Base-by-base conservation (phyloP, 345 rosid genomes). In the Geranium brycei region DNA sequence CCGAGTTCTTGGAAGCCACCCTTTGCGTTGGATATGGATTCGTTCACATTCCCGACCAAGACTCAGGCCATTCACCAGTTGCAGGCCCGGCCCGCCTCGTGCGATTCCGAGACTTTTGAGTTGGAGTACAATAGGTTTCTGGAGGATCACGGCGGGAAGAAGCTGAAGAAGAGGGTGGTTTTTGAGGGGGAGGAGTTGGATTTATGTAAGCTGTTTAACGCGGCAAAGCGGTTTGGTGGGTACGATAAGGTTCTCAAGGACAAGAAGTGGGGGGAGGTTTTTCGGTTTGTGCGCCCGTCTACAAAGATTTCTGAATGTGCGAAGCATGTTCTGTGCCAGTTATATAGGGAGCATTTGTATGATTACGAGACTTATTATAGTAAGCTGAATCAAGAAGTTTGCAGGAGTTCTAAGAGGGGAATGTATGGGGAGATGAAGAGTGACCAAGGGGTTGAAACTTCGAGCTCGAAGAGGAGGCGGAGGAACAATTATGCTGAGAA, bases 61-160 rank as follows among this genome's bases (percentile, higher is more conserved):
- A 85, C 98, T 4, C 98, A 92, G 73, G 98, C 92, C 35, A 92
- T 92, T 82, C 98, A 92, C 61, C 95, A 83, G 81, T 78, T 92
- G 79, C 98, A 92, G 77, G 88, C 78, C 2, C 85, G 98, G 61
- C 84, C 98, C 14, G 87, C 98, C 32, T 85, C 96, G 0, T 87
- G 89, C 56, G 93, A 92, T 75, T 76, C 93, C 0, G 77, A 87
- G 79, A 92, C 95, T 51, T 92, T 92, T 74, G 85, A 85, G 82
- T 76, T 92, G 80, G 96, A 89, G 78, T 92, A 92, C 51, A 66
- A 68, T 67, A 83, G 93, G 80, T 92, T 92, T 64, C 67, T 87
- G 72, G 92, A 82, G 80, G 87, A 76, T 16, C 84, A 79, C 32
- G 68, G 83, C 17, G 85, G 95, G 41, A 92, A 71, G 85, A 89